Conservation (phyloP, 352 stramenopile species). For the Phytophthora europaea region DNA sequence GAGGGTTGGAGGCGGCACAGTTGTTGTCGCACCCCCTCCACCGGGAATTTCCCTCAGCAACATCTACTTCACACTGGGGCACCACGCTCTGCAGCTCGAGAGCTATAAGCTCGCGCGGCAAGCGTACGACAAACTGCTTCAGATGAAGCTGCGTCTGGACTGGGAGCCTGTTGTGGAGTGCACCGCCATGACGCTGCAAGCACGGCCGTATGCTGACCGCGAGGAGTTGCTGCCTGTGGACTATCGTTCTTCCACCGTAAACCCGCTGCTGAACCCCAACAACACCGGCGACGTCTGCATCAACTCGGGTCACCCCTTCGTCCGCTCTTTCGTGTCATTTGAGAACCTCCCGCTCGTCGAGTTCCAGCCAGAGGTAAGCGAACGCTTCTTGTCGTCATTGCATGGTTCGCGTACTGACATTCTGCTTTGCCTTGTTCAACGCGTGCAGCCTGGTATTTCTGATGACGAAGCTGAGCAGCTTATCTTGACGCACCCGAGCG, state of each 20-base stretch:
- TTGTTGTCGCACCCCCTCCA: constrained; percentile 45
- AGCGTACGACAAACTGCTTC: constrained; percentile 94
- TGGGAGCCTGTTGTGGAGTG: constrained; percentile 93
- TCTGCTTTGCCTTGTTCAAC: constrained; percentile 4
- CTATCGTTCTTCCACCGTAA: constrained; percentile 94
- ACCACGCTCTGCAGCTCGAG: constrained; percentile 91
- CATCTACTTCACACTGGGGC: constrained; percentile 96
- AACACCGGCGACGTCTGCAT: constrained; percentile 92
- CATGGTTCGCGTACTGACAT: background rate
- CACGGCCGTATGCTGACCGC: constrained; percentile 94
- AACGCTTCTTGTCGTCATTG: background rate
- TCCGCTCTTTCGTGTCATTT: constrained; percentile 96
- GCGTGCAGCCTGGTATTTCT: constrained; percentile 60
- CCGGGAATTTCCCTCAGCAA: constrained; percentile 91
- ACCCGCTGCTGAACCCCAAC: constrained; percentile 93
- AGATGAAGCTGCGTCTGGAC: constrained; percentile 87
- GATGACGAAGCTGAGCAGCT: constrained; percentile 91
- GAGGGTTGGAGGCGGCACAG: constrained; percentile 31
- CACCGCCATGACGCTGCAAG: constrained; percentile 93
- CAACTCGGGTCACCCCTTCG: constrained; percentile 95
- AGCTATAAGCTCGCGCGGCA: constrained; percentile 94
- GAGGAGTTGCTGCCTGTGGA: constrained; percentile 95
- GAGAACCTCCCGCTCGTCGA: constrained; percentile 97
- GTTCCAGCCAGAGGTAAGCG: constrained; percentile 85
- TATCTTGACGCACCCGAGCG: constrained; percentile 71